phyloP scores from a whole-genome alignment of 805 yeast species.

The Wilhelminamyces savonicus region DNA sequence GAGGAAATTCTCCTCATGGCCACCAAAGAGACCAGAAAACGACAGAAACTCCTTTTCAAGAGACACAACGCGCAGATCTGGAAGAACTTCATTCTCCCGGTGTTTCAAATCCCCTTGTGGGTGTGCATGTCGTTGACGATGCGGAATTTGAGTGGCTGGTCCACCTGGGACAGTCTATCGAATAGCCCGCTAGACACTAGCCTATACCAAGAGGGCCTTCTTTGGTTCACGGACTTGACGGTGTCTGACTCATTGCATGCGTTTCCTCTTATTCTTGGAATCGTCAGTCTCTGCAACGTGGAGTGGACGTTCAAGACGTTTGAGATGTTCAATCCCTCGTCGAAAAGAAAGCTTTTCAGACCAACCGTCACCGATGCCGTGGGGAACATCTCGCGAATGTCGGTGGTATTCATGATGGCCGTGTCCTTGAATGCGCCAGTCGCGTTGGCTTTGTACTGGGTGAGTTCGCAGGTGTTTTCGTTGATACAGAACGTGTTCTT shows the following conservation, averaged over 20 bases:
- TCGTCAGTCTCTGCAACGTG: constrained; percentile 65
- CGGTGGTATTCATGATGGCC: constrained; percentile 77
- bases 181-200: constrained; percentile 45
- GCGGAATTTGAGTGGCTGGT: constrained; percentile 70
- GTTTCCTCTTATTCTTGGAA: constrained; percentile 68
- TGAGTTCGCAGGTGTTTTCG: constrained; percentile 76
- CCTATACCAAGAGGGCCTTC: constrained; percentile 47
- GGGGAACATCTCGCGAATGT: constrained; percentile 64
- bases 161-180: constrained; percentile 35
- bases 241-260: constrained; percentile 54
- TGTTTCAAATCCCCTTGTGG: constrained; percentile 86
- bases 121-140: constrained; percentile 68
- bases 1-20: constrained; percentile 75
- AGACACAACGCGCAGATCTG: constrained; percentile 67
- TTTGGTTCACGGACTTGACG: constrained; percentile 59
- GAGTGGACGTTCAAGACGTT: constrained; percentile 77
- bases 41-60: constrained; percentile 68
- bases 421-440: constrained; percentile 81
- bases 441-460: constrained; percentile 83
- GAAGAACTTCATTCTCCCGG: constrained; percentile 72
- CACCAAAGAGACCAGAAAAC: constrained; percentile 67
- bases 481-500: constrained; percentile 66
- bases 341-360: constrained; percentile 39
- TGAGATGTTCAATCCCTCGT: constrained; percentile 39
- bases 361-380: constrained; percentile 59